Conservation (phyloP, 2,329 filamentous ascomycete genomes). For the Neonectria sp. region DNA sequence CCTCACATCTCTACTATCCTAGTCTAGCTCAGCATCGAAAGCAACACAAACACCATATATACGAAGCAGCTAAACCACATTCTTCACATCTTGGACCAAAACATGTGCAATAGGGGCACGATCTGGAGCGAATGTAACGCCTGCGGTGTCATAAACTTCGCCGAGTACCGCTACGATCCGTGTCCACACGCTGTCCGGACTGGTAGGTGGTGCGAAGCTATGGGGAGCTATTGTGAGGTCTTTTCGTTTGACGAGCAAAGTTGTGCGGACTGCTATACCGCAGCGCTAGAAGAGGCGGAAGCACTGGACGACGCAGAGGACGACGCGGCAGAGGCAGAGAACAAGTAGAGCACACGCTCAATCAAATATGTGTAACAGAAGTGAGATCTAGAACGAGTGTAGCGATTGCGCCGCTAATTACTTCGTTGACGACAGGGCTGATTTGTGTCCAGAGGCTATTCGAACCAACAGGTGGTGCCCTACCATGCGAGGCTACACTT, state of each 20-base stretch:
- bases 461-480: neutral
- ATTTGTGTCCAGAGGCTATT: neutral
- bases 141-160: neutral
- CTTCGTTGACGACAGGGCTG: neutral
- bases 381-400: neutral
- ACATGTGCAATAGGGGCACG: neutral
- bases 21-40: neutral
- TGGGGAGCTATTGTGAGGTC: neutral
- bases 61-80: neutral
- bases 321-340: no score
- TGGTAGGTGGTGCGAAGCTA: neutral
- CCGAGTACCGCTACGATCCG: neutral
- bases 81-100: neutral
- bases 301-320: neutral
- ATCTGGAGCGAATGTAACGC: neutral
- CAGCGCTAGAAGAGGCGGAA: neutral
- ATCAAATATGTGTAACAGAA: neutral
- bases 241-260: neutral
- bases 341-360: neutral
- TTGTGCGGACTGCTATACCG: neutral
- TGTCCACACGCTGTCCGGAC: neutral
- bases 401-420: neutral
- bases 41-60: neutral
- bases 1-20: neutral
- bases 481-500: no score